Percentiles rank a stretch among this genome's conserved stretches.
Conservation (phyloP, 2,329 filamentous ascomycete species). For the Xylaria sp. region DNA sequence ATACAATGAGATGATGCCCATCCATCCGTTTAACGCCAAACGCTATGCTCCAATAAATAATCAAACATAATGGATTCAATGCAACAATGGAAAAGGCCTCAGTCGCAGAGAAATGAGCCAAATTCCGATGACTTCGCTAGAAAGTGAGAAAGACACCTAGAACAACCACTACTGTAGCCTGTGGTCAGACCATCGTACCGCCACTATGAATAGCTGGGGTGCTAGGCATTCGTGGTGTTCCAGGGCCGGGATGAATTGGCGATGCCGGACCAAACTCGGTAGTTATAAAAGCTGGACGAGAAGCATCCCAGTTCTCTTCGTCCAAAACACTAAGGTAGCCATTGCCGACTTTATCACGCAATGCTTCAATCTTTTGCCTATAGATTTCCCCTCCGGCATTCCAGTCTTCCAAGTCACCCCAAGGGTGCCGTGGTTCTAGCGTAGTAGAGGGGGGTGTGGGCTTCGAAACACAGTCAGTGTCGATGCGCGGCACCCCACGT, state of each 20-base stretch:
- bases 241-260: constrained; percentile 53
- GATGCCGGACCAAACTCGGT: constrained; percentile 53
- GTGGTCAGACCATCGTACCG: constrained; percentile 60
- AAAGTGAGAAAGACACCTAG: constrained; percentile 30
- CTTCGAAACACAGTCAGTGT: constrained; percentile 53
- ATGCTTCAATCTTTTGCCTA: constrained; percentile 85
- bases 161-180: constrained; percentile 25
- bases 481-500: constrained; percentile 54
- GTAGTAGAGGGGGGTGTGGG: constrained; percentile 50
- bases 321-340: constrained; percentile 88
- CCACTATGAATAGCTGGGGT: constrained; percentile 65
- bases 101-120: constrained; percentile 30
- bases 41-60: constrained; percentile 51
- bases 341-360: constrained; percentile 86
- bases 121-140: constrained; percentile 28
- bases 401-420: constrained; percentile 66
- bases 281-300: constrained; percentile 54
- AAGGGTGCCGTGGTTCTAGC: constrained; percentile 49
- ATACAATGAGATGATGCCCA: constrained; percentile 39
- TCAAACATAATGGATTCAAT: constrained; percentile 42
- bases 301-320: constrained; percentile 75
- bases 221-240: constrained; percentile 52
- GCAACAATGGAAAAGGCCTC: constrained; percentile 41
- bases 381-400: constrained; percentile 80
- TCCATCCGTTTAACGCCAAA: constrained; percentile 48